Evolutionary conservation across 78 protist species (phyloP), one percentile per base, ranked within the genome.

Genomic region (Chrysochromulina parva): DNA sequence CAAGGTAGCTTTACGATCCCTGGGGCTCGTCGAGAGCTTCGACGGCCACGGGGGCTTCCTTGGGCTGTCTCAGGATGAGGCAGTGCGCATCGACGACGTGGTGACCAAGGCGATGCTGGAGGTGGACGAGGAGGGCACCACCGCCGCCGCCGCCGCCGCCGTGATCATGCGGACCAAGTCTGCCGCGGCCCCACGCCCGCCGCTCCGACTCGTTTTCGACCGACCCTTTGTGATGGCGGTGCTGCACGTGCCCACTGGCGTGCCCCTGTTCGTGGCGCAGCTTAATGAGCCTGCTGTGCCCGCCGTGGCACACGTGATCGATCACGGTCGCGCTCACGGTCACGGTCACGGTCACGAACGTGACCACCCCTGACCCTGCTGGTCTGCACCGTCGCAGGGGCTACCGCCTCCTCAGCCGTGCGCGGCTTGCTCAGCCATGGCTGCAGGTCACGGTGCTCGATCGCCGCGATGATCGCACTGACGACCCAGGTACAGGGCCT

Each of bases 71-170:
- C 50, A 69, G 16, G 78, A 69, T 9, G 50, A 28, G 11, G 78
- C 20, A 3, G 78, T 69, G 13, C 78, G 28, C 78, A 2, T 69
- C 9, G 78, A 69, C 50, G 78, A 69, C 24, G 78, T 69, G 78
- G 13, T 69, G 24, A 28, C 20, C 50, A n/a, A 9, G 10, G 78
- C 50, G 3, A 10, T 9, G 50, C 2, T 69, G 50, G 78, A 69
- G 78, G 78, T 69, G 47, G 28, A 69, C 78, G 78, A 69, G 50
- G 78, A 69, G 50, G 78, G 78, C 78, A 69, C 78, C 1, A 50
- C 13, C 11, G 78, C 78, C 50, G 50, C 78, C 11, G 78, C 78
- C 50, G 78, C 78, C 16, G 28, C 78, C 50, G 78, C 48, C 9
- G 78, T 11, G 53, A 50, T 26, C 7, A 69, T 69, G 78, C 24